Conservation (phyloP, 164 flowering plant species). For the Euptelea pleiosperma region DNA sequence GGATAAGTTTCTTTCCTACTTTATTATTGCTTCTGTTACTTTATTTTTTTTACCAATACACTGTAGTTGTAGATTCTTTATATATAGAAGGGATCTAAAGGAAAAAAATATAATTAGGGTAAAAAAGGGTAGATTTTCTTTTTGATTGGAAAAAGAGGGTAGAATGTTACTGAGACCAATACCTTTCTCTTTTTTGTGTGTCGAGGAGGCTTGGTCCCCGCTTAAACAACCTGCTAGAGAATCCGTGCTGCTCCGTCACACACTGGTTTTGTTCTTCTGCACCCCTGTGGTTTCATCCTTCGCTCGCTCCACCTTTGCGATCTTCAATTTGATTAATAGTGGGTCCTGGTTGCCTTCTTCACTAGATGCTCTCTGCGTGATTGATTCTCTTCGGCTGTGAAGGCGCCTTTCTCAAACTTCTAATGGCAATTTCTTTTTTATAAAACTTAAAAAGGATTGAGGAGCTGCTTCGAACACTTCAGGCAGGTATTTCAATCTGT, state of each 20-base stretch:
- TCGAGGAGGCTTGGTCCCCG: slow-evolving; percentile 55
- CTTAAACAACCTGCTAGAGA: slow-evolving; percentile 22
- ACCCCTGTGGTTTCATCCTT: slow-evolving; percentile 39
- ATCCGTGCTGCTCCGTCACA: slow-evolving; percentile 59
- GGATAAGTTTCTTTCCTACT: slow-evolving; percentile 57
- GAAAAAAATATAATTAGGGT: too few relatives aligned
- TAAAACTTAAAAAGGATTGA: not conserved
- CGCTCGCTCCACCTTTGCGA: slow-evolving; percentile 35
- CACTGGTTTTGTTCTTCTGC: slow-evolving; percentile 62
- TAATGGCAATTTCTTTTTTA: slow-evolving; percentile 2
- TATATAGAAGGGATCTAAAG: too few relatives aligned
- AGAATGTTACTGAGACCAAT: slow-evolving; percentile 24
- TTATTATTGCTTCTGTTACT: slow-evolving; percentile 21
- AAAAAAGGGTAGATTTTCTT: too few relatives aligned
- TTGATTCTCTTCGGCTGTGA: slow-evolving; percentile 17
- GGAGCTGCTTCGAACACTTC: slow-evolving; percentile 12
- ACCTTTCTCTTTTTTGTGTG: slow-evolving; percentile 41
- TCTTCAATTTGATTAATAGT: slow-evolving; percentile 14
- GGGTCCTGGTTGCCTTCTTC: slow-evolving; percentile 11
- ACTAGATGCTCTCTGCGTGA: slow-evolving; percentile 17
- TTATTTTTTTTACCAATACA: slow-evolving; percentile 15
- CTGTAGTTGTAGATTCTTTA: slow-evolving; percentile 15
- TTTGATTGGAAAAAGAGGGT: too few relatives aligned
- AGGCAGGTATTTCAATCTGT: slow-evolving; percentile 14
- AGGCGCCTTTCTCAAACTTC: slow-evolving; percentile 12